Conservation (phyloP, 2,329 filamentous ascomycete genomes). For the Penicillium sp. region DNA sequence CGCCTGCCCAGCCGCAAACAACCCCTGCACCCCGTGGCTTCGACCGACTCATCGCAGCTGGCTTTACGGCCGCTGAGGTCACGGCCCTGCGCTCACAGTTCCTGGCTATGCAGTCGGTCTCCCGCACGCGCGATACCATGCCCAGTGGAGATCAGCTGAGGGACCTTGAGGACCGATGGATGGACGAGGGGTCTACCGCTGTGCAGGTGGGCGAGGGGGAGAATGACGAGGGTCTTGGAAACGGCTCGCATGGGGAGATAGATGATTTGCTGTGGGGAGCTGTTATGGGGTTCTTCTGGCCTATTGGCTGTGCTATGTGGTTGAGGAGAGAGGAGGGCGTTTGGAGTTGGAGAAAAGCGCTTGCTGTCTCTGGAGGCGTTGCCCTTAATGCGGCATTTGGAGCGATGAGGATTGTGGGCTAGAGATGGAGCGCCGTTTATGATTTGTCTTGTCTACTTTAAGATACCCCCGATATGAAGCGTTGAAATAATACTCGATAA, state of each 20-base stretch:
- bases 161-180: conserved; percentile 84
- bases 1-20: conserved; percentile 42
- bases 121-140: conserved; percentile 86
- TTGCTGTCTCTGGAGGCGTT: conserved; percentile 84
- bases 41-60: conserved; percentile 77
- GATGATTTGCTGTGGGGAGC: conserved; percentile 89
- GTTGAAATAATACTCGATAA: neutral
- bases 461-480: conserved; percentile 23
- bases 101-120: conserved; percentile 76
- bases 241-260: conserved; percentile 57
- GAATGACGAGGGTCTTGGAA: conserved; percentile 46
- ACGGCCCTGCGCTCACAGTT: conserved; percentile 86
- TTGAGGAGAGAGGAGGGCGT: conserved; percentile 83
- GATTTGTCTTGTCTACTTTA: conserved; percentile 2
- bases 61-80: conserved; percentile 82
- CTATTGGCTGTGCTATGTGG: conserved; percentile 83
- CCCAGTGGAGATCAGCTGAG: conserved; percentile 75
- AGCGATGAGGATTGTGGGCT: conserved; percentile 61
- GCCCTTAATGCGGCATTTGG: conserved; percentile 78
- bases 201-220: conserved; percentile 40
- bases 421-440: conserved; percentile 8
- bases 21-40: conserved; percentile 73
- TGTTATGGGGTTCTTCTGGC: conserved; percentile 93
- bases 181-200: conserved; percentile 63
- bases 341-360: conserved; percentile 79